Conservation (phyloP, 129 eudicot genomes). For the Saposhnikovia divaricata region DNA sequence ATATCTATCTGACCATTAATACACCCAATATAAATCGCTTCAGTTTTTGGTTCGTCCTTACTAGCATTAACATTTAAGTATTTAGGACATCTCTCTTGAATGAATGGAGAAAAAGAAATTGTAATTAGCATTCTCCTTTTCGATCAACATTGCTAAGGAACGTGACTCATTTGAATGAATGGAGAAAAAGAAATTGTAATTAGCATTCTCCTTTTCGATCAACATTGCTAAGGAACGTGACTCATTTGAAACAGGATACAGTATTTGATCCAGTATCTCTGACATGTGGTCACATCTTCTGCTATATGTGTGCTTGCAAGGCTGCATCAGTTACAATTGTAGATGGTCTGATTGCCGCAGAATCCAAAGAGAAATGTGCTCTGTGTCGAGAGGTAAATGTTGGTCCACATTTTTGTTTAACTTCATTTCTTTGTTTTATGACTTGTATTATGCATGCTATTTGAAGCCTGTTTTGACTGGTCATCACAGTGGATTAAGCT, state of each 20-base stretch:
- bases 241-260: slow-evolving; percentile 51
- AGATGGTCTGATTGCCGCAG: slow-evolving; percentile 60
- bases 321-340: slow-evolving; percentile 79
- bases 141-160: not conserved
- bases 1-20: not conserved
- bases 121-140: not conserved
- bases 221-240: not conserved
- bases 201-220: not conserved
- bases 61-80: not conserved
- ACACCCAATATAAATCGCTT: not conserved
- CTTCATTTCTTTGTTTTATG: not conserved
- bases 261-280: slow-evolving; percentile 86
- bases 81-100: not conserved
- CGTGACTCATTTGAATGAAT: slow-evolving; percentile 10
- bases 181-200: not conserved
- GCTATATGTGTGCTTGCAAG: slow-evolving; percentile 88
- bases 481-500: not conserved
- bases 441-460: not conserved
- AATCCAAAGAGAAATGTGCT: slow-evolving; percentile 57
- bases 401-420: not conserved
- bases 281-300: slow-evolving; percentile 85
- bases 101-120: not conserved
- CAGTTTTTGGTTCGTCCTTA: not conserved
- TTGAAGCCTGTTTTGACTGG: not conserved
- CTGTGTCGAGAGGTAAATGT: slow-evolving; percentile 67